phyloP scores from a whole-genome alignment of 495 filamentous ascomycete genomes.

The Annulohypoxylon moriforme region DNA sequence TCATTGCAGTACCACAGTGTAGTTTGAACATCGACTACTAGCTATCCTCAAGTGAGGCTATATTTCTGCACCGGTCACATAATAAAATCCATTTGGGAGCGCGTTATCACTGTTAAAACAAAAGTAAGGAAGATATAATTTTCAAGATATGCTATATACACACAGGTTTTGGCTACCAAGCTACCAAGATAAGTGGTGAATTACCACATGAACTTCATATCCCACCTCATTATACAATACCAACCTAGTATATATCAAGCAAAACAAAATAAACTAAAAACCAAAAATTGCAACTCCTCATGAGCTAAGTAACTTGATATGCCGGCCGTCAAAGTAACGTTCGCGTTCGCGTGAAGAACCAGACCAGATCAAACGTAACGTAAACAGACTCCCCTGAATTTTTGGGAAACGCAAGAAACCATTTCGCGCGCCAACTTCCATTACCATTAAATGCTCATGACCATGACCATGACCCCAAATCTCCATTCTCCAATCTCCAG shows the following conservation, averaged over 20 bases:
- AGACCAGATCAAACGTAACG: background rate
- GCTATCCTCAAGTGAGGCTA: too few species aligned
- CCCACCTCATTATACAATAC: background rate
- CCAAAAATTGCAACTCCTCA: constrained; percentile 24
- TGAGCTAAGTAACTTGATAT: constrained; percentile 8
- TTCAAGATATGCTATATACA: background rate
- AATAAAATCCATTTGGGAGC: background rate
- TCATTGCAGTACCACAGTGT: too few species aligned
- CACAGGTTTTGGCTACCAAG: background rate
- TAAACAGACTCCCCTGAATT: background rate
- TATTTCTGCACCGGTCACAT: too few species aligned
- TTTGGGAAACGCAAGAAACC: background rate
- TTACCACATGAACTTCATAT: constrained; percentile 2
- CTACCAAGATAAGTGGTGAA: background rate
- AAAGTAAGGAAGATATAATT: background rate
- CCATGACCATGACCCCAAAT: background rate
- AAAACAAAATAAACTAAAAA: constrained; percentile 8
- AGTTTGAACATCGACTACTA: too few species aligned
- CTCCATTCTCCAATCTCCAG: constrained; percentile 1
- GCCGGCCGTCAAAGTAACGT: constrained; percentile 30
- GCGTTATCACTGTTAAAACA: background rate
- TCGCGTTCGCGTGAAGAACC: constrained; percentile 11
- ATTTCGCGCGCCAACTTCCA: background rate
- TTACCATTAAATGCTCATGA: constrained; percentile 8
- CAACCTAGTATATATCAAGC: background rate